Percentiles rank a stretch among this genome's conserved stretches.
Evolutionary conservation across 2,329 filamentous ascomycete species (phyloP).

Genomic region (Fusarium irregulare): DNA sequence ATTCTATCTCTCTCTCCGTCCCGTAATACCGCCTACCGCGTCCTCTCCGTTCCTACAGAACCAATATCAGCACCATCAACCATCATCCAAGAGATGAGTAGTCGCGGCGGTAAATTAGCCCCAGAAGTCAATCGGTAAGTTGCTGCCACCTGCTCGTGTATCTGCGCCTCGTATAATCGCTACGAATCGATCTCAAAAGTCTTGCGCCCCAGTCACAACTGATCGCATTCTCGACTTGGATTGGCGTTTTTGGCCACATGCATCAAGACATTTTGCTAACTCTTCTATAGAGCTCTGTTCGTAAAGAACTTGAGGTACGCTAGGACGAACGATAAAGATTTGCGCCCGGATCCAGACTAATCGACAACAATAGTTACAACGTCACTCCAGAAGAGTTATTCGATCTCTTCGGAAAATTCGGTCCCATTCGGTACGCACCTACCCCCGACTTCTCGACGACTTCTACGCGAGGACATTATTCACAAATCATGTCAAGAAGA

Average conservation of each 20-base stretch:
- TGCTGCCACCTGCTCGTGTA: slow-evolving; percentile 4
- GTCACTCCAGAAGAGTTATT: slow-evolving; percentile 98
- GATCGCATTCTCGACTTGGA: slow-evolving; percentile 19
- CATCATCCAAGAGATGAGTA: slow-evolving; percentile 86
- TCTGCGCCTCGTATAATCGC: slow-evolving; percentile 8
- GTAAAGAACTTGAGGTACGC: slow-evolving; percentile 98
- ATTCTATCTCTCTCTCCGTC: slow-evolving; percentile 44
- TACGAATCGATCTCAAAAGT: slow-evolving; percentile 25
- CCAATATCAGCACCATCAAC: slow-evolving; percentile 48
- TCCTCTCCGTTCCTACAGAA: slow-evolving; percentile 46
- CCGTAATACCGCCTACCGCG: slow-evolving; percentile 44
- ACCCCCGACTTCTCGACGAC: slow-evolving; percentile 22
- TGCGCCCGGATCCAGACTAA: slow-evolving; percentile 48
- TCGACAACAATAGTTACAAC: slow-evolving; percentile 89
- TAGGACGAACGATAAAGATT: slow-evolving; percentile 10
- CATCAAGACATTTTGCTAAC: slow-evolving; percentile 48
- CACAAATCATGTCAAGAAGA: slow-evolving; percentile 9
- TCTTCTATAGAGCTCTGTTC: slow-evolving; percentile 86
- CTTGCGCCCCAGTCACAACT: slow-evolving; percentile 21
- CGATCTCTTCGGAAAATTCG: slow-evolving; percentile 98
- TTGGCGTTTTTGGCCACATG: neutral
- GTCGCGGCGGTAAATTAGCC: slow-evolving; percentile 95
- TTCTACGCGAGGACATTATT: slow-evolving; percentile 7
- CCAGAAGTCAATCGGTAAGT: slow-evolving; percentile 96
- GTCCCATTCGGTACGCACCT: slow-evolving; percentile 83